Evolutionary conservation across 2,329 filamentous ascomycete species (phyloP).

Genomic region (Incumbomyces lentus): DNA sequence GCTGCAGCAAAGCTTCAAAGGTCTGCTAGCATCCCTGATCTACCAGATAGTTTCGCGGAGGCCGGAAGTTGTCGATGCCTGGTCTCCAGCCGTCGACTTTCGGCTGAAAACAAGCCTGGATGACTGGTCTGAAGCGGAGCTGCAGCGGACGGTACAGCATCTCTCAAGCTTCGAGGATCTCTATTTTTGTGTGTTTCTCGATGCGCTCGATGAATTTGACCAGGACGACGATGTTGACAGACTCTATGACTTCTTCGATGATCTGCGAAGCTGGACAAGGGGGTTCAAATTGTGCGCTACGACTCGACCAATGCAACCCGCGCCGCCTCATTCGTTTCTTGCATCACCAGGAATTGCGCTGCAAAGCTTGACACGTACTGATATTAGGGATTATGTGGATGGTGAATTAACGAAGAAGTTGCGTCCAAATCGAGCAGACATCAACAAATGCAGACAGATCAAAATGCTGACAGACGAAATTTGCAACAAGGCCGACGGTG

Average conservation of each 20-base stretch:
- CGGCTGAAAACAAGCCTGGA: not conserved
- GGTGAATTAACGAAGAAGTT: not conserved
- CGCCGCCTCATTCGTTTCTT: not conserved
- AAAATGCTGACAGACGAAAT: not conserved
- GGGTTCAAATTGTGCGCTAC: not conserved
- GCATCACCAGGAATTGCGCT: not conserved
- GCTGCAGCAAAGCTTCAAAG: slow-evolving; percentile 3
- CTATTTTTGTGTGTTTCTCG: slow-evolving; percentile 7
- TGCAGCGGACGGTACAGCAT: not conserved
- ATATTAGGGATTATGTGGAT: slow-evolving; percentile 6
- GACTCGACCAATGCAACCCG: not conserved
- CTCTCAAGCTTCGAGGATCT: not conserved
- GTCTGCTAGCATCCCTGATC: slow-evolving; percentile 4
- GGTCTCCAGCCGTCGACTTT: not conserved
- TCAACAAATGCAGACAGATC: too few relatives aligned
- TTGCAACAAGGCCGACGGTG: slow-evolving; percentile 5
- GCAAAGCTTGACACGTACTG: slow-evolving; percentile 3
- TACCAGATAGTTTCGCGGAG: not conserved
- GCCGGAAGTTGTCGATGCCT: not conserved
- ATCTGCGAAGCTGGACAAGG: not conserved
- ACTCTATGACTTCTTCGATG: not conserved
- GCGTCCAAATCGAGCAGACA: not conserved
- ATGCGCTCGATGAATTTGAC: slow-evolving; percentile 10
- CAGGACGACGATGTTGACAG: slow-evolving; percentile 2
- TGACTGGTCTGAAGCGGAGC: slow-evolving; percentile 2